Base-by-base conservation (phyloP, 2,329 filamentous ascomycete species). In the Aureobasidium vineae region DNA sequence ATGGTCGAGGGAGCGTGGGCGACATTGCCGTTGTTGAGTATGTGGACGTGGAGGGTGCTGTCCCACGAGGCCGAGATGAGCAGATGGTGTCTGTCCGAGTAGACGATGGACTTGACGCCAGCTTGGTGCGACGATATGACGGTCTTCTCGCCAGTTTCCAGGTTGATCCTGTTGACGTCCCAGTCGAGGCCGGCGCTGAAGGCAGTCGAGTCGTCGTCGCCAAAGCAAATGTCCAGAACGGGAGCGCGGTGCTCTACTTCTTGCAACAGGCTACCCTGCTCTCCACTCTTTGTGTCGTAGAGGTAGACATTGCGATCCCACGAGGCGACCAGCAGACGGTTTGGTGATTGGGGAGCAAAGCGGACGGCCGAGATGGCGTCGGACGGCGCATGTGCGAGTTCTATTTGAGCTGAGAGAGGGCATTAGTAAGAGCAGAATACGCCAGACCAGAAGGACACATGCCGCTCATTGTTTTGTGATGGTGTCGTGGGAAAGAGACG, bases 11-110 rank as follows among this genome's bases (percentile, higher is more conserved):
- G 86, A 36, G 78, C 72, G 70, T 82, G 82, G 31, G 76, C 73
- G 75, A 83, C 68, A 78, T 81, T 74, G 79, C 79, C 72, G 19
- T 69, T 41, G 5, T 72, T 63, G 21, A 88, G 81, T 73, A 89
- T 84, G 81, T 97, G 91, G 67, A 97, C 84, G 76, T 97, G 92
- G 52, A 99, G 83, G 7, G 91, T 97, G 69, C 85, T 88, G 78
- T 99, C 94, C 95, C 95, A 99, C 6, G 93, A 96, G 63, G 91
- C 90, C 65, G 92, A 97, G 70, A 98, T 83, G 67, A 99, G 85
- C 69, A 97, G 82, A 57, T 85, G 86, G 75, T 93, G 87, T 75
- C 92, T 87, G 69, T 90, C 83, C 77, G 88, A 92, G 81, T 92
- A 98, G 68, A 91, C 89, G 65, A 99, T 87, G 70, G 87, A 89